Percentiles rank a stretch among this genome's conserved stretches.
Evolutionary conservation across 352 stramenopile species (phyloP).

Genomic region (Phytophthora hybrid): DNA sequence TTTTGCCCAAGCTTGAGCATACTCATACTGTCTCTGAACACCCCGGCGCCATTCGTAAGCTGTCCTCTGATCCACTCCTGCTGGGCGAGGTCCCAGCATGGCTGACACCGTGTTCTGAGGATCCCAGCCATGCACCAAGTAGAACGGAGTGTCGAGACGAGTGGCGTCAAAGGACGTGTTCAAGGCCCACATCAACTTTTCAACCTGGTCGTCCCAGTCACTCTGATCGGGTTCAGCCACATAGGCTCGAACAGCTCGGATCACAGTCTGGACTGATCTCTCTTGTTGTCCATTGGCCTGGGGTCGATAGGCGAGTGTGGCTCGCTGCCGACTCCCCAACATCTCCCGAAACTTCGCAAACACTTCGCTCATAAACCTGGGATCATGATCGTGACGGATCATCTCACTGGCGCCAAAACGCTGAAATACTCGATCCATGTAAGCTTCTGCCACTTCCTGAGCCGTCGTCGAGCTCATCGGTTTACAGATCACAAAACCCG

Average conservation of each 20-base stretch:
- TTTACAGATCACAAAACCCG: neutral
- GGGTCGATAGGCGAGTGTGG: neutral
- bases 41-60: neutral
- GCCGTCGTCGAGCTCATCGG: neutral
- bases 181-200: neutral
- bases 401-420: neutral
- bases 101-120: neutral
- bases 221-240: neutral
- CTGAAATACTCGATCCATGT: neutral
- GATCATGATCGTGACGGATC: neutral
- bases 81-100: neutral
- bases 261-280: neutral
- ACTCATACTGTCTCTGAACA: neutral
- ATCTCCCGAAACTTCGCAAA: neutral
- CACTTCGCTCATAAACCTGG: neutral
- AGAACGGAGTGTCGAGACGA: neutral
- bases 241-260: neutral
- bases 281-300: conserved; percentile 12
- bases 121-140: conserved; percentile 5
- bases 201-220: conserved; percentile 4
- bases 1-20: neutral
- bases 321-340: neutral
- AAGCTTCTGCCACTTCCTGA: neutral
- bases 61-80: neutral
- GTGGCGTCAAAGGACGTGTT: neutral